phyloP scores from a whole-genome alignment of 495 filamentous ascomycete species.

The Aeminium ludgeri region DNA sequence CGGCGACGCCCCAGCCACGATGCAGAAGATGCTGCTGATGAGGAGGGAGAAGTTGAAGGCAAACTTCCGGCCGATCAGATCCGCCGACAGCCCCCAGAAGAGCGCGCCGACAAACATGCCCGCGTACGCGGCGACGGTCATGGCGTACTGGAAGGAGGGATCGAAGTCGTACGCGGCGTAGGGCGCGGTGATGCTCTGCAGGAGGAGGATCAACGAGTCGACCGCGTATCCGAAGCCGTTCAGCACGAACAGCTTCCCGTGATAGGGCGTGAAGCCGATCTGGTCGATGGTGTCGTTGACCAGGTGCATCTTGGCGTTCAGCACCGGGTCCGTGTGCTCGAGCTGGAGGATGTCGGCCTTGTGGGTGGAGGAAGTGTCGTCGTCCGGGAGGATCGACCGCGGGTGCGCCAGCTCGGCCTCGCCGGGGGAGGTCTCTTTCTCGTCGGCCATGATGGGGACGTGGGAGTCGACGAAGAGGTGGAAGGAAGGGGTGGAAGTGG shows the following conservation, averaged over 20 bases:
- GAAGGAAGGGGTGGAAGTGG: too few species aligned
- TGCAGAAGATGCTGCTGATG: conserved; percentile 32
- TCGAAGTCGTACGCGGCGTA: conserved; percentile 44
- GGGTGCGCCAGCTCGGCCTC: too few species aligned
- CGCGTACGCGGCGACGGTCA: conserved; percentile 44
- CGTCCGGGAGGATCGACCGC: too few species aligned
- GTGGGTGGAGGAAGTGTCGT: too few species aligned
- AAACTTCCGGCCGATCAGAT: conserved; percentile 36
- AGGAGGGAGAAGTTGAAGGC: conserved; percentile 38
- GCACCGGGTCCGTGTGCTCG: conserved; percentile 39
- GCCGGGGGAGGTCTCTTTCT: too few species aligned
- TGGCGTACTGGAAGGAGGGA: conserved; percentile 33
- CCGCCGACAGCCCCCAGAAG: conserved; percentile 38
- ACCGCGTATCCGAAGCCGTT: conserved; percentile 47
- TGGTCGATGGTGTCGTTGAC: conserved; percentile 62
- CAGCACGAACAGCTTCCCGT: conserved; percentile 49
- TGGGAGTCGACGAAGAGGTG: too few species aligned
- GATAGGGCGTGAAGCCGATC: conserved; percentile 52
- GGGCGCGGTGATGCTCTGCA: conserved; percentile 46
- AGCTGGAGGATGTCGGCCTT: conserved; percentile 22
- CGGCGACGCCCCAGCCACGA: conserved; percentile 33
- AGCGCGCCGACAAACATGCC: conserved; percentile 36
- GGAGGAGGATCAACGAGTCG: conserved; percentile 48
- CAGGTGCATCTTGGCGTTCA: conserved; percentile 51
- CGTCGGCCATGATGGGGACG: too few species aligned